A percentile compares a stretch with the other conserved stretches of the same genome.
These are phyloP conservation scores for Xylaria sp. DNA, from an alignment of 2,329 filamentous ascomycete species.

Conservation along the genomic window DNA sequence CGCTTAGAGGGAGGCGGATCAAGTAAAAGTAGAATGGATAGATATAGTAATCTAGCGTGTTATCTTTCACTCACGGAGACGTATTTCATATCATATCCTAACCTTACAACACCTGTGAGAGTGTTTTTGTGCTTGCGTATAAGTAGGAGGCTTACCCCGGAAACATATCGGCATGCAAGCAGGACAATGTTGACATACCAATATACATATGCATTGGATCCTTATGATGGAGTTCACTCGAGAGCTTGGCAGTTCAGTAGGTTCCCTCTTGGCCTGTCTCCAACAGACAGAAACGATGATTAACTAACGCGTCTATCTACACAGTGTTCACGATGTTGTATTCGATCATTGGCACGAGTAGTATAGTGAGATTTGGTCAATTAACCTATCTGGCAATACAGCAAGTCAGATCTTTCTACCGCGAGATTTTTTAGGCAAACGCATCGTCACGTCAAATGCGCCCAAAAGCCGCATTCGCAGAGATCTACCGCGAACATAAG, in stretches of 20 bases:
- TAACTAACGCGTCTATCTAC: not conserved
- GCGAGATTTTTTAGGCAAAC: constrained; percentile 20
- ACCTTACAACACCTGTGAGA: not conserved
- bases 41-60: not conserved
- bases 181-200: not conserved
- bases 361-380: constrained; percentile 21
- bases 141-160: not conserved
- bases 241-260: not conserved
- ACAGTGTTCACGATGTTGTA: not conserved
- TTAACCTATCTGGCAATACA: constrained; percentile 35
- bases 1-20: too few relatives aligned
- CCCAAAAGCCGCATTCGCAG: constrained; percentile 32
- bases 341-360: not conserved
- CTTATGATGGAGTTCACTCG: not conserved
- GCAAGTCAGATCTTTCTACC: constrained; percentile 29
- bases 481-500: constrained; percentile 36
- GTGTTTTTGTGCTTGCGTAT: not conserved
- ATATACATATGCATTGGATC: not conserved
- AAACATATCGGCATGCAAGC: not conserved
- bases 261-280: not conserved
- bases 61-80: not conserved
- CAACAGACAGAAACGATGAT: not conserved
- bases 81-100: not conserved
- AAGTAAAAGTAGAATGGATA: too few relatives aligned
- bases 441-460: constrained; percentile 29